Conservation (phyloP, 176 grass and related monocot species). For the Rhynchospora pubera region DNA sequence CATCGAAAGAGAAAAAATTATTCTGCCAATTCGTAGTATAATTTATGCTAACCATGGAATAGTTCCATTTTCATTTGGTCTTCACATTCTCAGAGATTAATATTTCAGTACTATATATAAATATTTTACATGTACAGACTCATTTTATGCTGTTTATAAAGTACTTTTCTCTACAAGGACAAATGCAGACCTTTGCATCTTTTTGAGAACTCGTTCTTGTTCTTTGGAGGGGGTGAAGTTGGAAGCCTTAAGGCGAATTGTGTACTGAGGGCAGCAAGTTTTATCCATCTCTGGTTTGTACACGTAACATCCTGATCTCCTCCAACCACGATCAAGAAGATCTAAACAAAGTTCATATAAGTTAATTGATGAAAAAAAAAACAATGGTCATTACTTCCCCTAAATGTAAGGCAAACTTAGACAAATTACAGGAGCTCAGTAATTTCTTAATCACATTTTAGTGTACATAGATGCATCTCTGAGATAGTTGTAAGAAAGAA, state of each 20-base stretch:
- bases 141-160: slow-evolving; percentile 10
- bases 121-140: neutral
- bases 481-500: neutral
- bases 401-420: neutral
- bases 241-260: slow-evolving; percentile 80
- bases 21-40: neutral
- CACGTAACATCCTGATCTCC: slow-evolving; percentile 78
- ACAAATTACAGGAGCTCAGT: neutral
- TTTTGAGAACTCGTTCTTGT: slow-evolving; percentile 69
- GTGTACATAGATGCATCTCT: neutral
- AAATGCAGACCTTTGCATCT: slow-evolving; percentile 72
- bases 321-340: slow-evolving; percentile 91
- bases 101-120: neutral
- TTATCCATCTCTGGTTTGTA: slow-evolving; percentile 99
- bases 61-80: neutral
- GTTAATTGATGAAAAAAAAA: neutral
- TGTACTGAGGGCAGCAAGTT: slow-evolving; percentile 94
- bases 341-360: slow-evolving; percentile 25
- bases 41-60: neutral
- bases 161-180: neutral
- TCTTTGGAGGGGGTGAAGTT: slow-evolving; percentile 82
- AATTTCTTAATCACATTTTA: neutral
- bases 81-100: neutral
- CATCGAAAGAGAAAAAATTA: slow-evolving; percentile 11
- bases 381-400: neutral